Evolutionary conservation across 805 yeast genomes (phyloP).

Genomic region (Wickerhamomyces tratensis): DNA sequence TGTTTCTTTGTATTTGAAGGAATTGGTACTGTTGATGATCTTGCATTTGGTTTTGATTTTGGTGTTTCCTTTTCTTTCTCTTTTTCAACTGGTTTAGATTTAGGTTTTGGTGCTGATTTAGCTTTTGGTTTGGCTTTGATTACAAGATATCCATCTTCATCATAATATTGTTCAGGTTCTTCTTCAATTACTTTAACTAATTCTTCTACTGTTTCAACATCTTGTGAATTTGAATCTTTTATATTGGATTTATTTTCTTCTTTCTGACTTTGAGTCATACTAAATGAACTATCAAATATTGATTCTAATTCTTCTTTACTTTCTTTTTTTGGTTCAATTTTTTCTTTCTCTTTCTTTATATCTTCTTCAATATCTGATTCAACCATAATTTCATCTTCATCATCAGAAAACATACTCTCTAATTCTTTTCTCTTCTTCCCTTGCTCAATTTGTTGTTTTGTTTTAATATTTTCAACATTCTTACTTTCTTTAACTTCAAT

Average conservation of each 20-base stretch:
- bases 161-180: constrained; percentile 20
- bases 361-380: background rate
- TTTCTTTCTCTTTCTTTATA: background rate
- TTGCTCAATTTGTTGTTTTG: constrained; percentile 5
- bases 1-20: constrained; percentile 4
- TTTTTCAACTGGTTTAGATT: constrained; percentile 12
- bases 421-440: constrained; percentile 15
- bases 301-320: constrained; percentile 7
- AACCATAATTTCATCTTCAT: constrained; percentile 10
- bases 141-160: constrained; percentile 43
- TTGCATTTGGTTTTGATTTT: constrained; percentile 10
- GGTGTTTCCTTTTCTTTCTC: constrained; percentile 4
- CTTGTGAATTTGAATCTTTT: background rate
- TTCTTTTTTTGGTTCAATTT: background rate
- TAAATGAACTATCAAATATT: constrained; percentile 12
- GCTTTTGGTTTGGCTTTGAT: constrained; percentile 18
- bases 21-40: background rate
- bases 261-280: constrained; percentile 5
- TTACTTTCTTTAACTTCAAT: constrained; percentile 7
- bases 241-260: background rate
- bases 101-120: constrained; percentile 7
- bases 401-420: constrained; percentile 26
- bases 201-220: background rate
- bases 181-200: constrained; percentile 4
- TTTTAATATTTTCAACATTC: constrained; percentile 3